These are phyloP conservation scores for Solanum sitiens DNA, from an alignment of 257 asterid genomes.

Conservation along the genomic window DNA sequence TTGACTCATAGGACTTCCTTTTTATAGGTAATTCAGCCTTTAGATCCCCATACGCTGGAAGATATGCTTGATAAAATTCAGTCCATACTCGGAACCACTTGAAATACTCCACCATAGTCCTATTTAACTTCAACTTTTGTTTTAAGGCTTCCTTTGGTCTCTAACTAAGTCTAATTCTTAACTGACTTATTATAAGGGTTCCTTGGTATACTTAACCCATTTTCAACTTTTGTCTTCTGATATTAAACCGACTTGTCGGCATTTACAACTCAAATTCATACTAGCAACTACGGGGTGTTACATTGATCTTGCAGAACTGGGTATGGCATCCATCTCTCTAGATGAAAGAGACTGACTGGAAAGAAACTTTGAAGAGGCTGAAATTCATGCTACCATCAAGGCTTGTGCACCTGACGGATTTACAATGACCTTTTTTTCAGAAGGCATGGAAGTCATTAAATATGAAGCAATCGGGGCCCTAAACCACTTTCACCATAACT, in stretches of 20 bases:
- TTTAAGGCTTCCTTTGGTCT: background rate
- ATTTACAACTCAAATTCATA: background rate
- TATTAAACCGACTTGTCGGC: background rate
- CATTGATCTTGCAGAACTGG: background rate
- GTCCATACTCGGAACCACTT: background rate
- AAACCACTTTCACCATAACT: background rate
- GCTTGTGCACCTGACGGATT: background rate
- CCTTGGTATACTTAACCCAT: background rate
- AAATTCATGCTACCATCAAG: background rate
- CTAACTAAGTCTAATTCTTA: background rate
- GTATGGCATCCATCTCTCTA: background rate
- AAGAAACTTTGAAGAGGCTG: background rate
- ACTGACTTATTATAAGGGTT: background rate
- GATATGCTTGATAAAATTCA: background rate
- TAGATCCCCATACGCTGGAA: background rate
- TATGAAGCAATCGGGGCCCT: background rate
- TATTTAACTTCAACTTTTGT: background rate
- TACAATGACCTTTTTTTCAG: background rate
- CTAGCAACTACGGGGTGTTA: background rate
- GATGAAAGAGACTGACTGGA: background rate
- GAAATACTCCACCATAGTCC: background rate
- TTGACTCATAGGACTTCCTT: background rate
- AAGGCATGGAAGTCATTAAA: background rate
- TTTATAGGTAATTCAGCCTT: background rate
- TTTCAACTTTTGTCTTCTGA: background rate